A percentile compares a stretch with the other conserved stretches of the same genome.
Conservation (phyloP, 768 basidiomycete species). For the Roridomyces roridus region DNA sequence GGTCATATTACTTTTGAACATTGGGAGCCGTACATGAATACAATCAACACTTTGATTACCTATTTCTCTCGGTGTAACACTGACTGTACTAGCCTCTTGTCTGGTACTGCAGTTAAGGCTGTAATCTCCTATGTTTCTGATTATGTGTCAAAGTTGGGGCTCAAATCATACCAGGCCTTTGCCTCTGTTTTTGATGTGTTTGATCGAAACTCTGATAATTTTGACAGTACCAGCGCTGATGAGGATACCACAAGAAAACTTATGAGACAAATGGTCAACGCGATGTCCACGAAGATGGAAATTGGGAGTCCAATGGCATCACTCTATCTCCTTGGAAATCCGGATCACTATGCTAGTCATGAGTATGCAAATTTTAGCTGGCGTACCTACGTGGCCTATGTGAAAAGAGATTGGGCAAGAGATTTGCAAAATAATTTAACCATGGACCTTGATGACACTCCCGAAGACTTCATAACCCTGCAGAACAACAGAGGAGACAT, state of each 20-base stretch:
- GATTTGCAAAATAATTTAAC: not conserved
- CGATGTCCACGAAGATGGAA: conserved; percentile 31
- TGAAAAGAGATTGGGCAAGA: not conserved
- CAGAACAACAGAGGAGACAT: not conserved
- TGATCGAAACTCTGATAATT: conserved; percentile 25
- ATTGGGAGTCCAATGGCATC: conserved; percentile 39
- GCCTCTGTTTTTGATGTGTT: conserved; percentile 1
- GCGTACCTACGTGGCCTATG: conserved; percentile 24
- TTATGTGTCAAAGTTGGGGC: conserved; percentile 1
- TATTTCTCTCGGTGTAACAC: conserved; percentile 3
- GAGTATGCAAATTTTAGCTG: conserved; percentile 36
- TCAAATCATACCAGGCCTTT: conserved; percentile 7
- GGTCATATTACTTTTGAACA: conserved; percentile 16
- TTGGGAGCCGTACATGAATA: not conserved
- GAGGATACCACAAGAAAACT: conserved; percentile 16
- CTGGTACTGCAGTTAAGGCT: conserved; percentile 7
- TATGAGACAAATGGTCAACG: conserved; percentile 8
- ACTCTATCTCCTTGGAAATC: conserved; percentile 37
- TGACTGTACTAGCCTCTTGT: conserved; percentile 2
- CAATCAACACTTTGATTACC: not conserved
- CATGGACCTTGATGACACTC: too few relatives aligned
- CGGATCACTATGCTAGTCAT: conserved; percentile 40
- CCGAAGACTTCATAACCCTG: not conserved
- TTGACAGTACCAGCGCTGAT: conserved; percentile 1
- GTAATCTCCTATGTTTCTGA: conserved; percentile 4